A percentile compares a stretch with the other conserved stretches of the same genome.
Conservation (phyloP, 148 eudicot species). For the Arbutus unedo region DNA sequence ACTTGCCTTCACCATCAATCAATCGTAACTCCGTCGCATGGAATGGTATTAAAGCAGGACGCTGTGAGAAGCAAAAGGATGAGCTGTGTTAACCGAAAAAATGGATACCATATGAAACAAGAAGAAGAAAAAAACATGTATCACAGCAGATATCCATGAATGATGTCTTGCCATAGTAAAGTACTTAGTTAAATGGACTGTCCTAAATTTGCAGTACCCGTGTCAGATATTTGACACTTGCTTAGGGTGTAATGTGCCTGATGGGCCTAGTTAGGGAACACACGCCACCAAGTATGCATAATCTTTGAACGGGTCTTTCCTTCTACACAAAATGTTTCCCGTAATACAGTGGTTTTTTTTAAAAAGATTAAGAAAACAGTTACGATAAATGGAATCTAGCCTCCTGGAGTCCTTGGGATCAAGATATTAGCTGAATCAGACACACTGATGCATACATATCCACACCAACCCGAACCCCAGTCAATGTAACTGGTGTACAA, state of each 20-base stretch:
- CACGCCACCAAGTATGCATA: background rate
- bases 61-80: slow-evolving; percentile 41
- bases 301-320: background rate
- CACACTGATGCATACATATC: background rate
- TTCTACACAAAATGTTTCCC: background rate
- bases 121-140: background rate
- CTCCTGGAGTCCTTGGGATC: background rate
- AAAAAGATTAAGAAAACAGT: background rate
- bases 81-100: background rate
- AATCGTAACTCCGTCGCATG: slow-evolving; percentile 72
- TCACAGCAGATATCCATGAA: background rate
- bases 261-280: background rate
- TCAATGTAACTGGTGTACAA: background rate
- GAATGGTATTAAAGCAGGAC: slow-evolving; percentile 93
- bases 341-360: background rate
- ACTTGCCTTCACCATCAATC: slow-evolving; percentile 92
- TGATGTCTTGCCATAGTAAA: background rate
- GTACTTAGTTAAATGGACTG: background rate
- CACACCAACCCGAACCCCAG: background rate
- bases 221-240: background rate
- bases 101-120: background rate
- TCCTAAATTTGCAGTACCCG: background rate
- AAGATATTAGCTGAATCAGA: background rate
- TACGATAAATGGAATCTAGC: background rate
- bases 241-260: background rate